phyloP scores from a whole-genome alignment of 305 asterid genomes.

The Rubia tinctorum region DNA sequence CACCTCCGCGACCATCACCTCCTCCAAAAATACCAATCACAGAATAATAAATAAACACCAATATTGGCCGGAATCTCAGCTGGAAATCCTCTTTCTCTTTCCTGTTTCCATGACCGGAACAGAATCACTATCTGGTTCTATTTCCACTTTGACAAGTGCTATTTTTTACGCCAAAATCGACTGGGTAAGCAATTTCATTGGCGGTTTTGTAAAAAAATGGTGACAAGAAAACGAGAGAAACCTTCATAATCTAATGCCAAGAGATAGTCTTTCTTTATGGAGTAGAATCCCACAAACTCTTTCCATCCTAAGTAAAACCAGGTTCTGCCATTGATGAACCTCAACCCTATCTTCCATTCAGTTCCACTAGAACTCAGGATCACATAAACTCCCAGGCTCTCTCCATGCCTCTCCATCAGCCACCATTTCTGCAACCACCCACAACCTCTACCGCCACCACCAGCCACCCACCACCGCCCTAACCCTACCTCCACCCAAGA shows the following conservation, averaged over 20 bases:
- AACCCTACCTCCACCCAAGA: too few species aligned
- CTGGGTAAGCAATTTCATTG: constrained; percentile 29
- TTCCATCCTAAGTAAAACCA: constrained; percentile 31
- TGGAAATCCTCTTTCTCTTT: background rate
- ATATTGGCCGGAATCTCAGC: background rate
- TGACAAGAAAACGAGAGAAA: constrained; percentile 30
- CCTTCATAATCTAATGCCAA: constrained; percentile 26
- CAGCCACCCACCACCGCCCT: too few species aligned
- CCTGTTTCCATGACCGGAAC: background rate
- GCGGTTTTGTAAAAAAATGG: constrained; percentile 17
- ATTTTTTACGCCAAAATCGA: background rate
- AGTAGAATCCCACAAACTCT: constrained; percentile 25
- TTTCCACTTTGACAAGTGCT: background rate
- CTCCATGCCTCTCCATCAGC: too few species aligned
- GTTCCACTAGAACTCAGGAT: constrained; percentile 21
- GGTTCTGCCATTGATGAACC: constrained; percentile 12
- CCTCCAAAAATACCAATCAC: too few species aligned
- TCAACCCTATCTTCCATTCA: constrained; percentile 17
- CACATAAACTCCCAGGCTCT: constrained; percentile 12
- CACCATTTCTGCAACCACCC: too few species aligned
- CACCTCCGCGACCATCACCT: too few species aligned
- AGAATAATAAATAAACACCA: background rate
- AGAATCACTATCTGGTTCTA: background rate
- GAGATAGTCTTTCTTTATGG: constrained; percentile 19
- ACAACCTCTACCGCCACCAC: too few species aligned